Evolutionary conservation across 2,329 filamentous ascomycete genomes (phyloP), one percentile per base, ranked within the genome.

Genomic region (Fusarium liriodendri): DNA sequence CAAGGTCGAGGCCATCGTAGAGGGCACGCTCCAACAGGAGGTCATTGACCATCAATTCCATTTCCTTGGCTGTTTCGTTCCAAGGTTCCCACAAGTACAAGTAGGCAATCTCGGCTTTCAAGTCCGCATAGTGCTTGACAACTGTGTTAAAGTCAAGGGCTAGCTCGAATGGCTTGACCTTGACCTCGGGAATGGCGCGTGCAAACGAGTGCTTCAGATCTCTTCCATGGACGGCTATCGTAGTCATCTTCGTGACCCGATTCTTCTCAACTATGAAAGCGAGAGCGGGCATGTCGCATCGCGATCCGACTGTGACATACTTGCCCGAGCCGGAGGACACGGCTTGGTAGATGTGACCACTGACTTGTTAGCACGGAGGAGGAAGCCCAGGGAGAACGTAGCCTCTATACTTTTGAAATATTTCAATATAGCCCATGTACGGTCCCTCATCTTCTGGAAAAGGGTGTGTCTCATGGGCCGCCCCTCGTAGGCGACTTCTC

Each of bases 151-250:
- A 76, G 25, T 75, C 69, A 10, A 79, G 70, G 1, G 70, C 66
- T 37, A 73, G 50, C 9, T 69, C 60, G 8, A 65, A 62, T 16
- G 64, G 42, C 1, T 67, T 66, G 37, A 66, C 20, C 7, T 60
- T 10, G 3, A 37, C 40, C 8, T 71, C 61, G 6, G 64, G 60
- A 29, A 85, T 82, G 68, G 82, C 84, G 38, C 83, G 81, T n/a
- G 83, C 84, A 18, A 85, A 64, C 16, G 71, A 66, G 13, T 67
- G 81, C 52, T 83, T 81, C 61, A 86, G 80, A 20, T 81, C 81
- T 38, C 82, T 79, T 64, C 84, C 85, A n/a, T 64, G 67, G 5
- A 80, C 70, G 11, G 77, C 72, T 13, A 81, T 59, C 5, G 74
- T 70, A 9, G 79, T 76, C 0, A 58, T 71, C 20, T 71, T 76